These are phyloP conservation scores for Saturnispora quitensis DNA, from an alignment of 805 yeast genomes.

Conservation along the genomic window DNA sequence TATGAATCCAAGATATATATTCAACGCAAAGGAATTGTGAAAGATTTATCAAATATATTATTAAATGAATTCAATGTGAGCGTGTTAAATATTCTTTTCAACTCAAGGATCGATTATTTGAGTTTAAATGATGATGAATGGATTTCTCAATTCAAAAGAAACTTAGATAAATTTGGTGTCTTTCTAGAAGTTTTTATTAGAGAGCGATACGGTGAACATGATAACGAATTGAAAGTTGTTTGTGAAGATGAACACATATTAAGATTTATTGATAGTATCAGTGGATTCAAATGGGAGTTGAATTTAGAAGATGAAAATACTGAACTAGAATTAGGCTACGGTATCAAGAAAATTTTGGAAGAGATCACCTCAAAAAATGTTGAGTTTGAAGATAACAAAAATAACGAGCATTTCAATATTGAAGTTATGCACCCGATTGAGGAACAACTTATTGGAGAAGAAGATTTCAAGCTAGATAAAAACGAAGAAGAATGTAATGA, in stretches of 20 bases:
- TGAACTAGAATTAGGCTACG: constrained; percentile 5
- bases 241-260: neutral
- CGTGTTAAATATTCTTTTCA: neutral
- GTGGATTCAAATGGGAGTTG: constrained; percentile 10
- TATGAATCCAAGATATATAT: constrained; percentile 11
- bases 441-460: neutral
- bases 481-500: neutral
- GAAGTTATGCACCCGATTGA: neutral
- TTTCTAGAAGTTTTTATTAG: constrained; percentile 12
- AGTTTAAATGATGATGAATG: constrained; percentile 7
- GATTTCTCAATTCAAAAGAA: constrained; percentile 9
- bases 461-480: neutral
- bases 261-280: constrained; percentile 6
- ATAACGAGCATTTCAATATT: neutral
- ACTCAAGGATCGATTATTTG: constrained; percentile 5
- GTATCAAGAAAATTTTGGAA: constrained; percentile 7
- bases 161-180: constrained; percentile 8
- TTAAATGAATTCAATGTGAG: constrained; percentile 1
- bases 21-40: constrained; percentile 6
- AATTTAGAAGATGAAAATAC: neutral
- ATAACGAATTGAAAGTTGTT: neutral
- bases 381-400: neutral
- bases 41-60: constrained; percentile 4
- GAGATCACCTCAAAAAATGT: constrained; percentile 1
- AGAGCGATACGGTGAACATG: neutral